Base-by-base conservation (phyloP, 179 eudicot genomes). In the Drosera spatulata region DNA sequence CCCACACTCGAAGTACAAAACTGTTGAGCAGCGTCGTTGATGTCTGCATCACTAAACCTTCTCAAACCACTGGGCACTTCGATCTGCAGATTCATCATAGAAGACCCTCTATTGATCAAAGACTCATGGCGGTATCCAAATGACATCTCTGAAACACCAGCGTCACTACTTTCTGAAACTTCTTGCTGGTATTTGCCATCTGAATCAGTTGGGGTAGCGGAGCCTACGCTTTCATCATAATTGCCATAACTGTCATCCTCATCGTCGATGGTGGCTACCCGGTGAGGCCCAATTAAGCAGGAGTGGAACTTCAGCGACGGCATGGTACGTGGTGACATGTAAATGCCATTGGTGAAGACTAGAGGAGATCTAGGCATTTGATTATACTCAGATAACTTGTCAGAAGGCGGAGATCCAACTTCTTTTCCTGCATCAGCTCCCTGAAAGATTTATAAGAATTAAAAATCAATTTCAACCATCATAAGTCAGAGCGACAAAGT, bases 271-370 rank as follows among this genome's bases (percentile, higher is more conserved):
- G 76, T 39, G 6, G 71, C 70, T 5, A 73, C 47, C 33, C 66
- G 76, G 61, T 71, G 81, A 60, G 81, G 72, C 10, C 79, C 75
- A 22, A 88, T 74, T 59, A 88, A 69, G 46, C 85, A 76, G 12
- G 90, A 81, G 62, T 80, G 86, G 70, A 81, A 83, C 62, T 84
- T 83, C 54, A 84, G 61, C 33, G 96, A 91, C 15, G 96, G 91
- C 67, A 88, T 72, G 12, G 72, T 68, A 64, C 69, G 71, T 49
- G 90, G 69, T 43, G 91, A 64, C 41, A 58, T 63, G 68, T 74
- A 80, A 66, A 50, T 71, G 55, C 74, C 64, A 4, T 71, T 46
- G 53, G 50, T 58, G 46, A 66, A 73, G 4, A 71, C 61, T 39
- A 80, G 61, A 3, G 88, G 91, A 7, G 94, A 83, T 70, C 64